phyloP scores from a whole-genome alignment of 495 filamentous ascomycete genomes.

The Haplographium delicatum region DNA sequence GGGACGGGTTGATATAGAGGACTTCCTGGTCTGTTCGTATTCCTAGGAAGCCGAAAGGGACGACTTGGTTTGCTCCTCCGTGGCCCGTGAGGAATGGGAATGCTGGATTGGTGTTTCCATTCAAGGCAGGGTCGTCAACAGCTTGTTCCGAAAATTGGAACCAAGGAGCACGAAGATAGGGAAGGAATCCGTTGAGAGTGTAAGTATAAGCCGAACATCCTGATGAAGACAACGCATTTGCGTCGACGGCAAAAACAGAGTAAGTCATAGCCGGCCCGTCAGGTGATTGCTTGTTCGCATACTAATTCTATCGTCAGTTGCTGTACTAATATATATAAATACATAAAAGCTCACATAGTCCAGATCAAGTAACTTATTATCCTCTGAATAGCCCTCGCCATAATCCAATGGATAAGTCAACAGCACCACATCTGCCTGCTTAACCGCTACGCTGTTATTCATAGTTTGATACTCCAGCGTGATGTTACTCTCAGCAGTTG shows the following conservation, averaged over 20 bases:
- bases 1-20: slow-evolving; percentile 47
- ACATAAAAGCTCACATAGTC: slow-evolving; percentile 42
- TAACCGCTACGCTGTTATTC: slow-evolving; percentile 52
- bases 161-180: slow-evolving; percentile 50
- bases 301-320: slow-evolving; percentile 28
- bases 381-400: slow-evolving; percentile 45
- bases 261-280: slow-evolving; percentile 61
- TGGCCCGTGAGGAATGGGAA: slow-evolving; percentile 57
- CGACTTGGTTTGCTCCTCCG: slow-evolving; percentile 50
- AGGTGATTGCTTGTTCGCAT: slow-evolving; percentile 50
- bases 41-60: slow-evolving; percentile 50
- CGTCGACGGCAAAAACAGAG: slow-evolving; percentile 48
- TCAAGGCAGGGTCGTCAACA: slow-evolving; percentile 55
- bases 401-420: slow-evolving; percentile 52
- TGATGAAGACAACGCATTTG: slow-evolving; percentile 45
- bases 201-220: slow-evolving; percentile 55
- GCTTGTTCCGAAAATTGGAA: slow-evolving; percentile 68
- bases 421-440: slow-evolving; percentile 56
- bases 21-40: slow-evolving; percentile 42
- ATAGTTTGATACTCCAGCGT: slow-evolving; percentile 62
- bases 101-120: slow-evolving; percentile 56
- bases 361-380: slow-evolving; percentile 46
- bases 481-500: slow-evolving; percentile 42
- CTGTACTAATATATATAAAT: too few relatives aligned
- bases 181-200: slow-evolving; percentile 42